These are phyloP conservation scores for Besnoitia besnoiti DNA, from an alignment of 169 alveolate genomes.

Conservation along the genomic window DNA sequence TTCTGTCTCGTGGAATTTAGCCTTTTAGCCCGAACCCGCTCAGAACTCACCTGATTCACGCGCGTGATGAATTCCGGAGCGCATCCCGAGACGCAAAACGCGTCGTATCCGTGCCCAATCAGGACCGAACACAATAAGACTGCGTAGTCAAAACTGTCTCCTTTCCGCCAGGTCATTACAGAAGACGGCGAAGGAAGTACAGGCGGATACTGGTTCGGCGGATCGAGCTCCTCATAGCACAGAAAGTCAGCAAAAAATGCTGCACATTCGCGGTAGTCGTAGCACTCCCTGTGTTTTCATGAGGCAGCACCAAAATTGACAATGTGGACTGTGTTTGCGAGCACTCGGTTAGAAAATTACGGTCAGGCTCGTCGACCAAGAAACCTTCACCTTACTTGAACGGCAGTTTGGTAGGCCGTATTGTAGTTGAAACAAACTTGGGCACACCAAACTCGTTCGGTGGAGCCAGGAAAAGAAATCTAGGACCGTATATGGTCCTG, in stretches of 20 bases:
- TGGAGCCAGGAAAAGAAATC: constrained; percentile 80
- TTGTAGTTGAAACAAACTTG: constrained; percentile 84
- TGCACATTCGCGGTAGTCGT: constrained; percentile 80
- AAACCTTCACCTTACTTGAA: neutral
- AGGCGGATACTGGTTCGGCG: constrained; percentile 81
- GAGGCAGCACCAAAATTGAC: neutral
- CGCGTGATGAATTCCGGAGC: constrained; percentile 77
- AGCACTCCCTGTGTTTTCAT: constrained; percentile 73
- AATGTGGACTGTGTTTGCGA: too few relatives aligned
- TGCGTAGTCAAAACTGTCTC: constrained; percentile 85
- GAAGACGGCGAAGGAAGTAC: constrained; percentile 84
- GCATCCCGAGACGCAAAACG: constrained; percentile 85
- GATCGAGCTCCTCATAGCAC: constrained; percentile 82
- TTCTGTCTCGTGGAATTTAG: too few relatives aligned
- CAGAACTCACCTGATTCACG: neutral
- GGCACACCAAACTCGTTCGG: constrained; percentile 85
- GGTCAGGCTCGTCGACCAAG: too few relatives aligned
- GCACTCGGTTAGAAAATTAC: too few relatives aligned
- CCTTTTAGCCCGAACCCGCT: too few relatives aligned
- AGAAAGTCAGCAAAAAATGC: constrained; percentile 78
- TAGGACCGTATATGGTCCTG: constrained; percentile 16
- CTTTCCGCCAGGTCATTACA: constrained; percentile 82
- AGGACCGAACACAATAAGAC: constrained; percentile 32
- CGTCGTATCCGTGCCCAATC: constrained; percentile 81
- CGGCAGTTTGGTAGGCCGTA: constrained; percentile 81